phyloP scores from a whole-genome alignment of 306 rosid genomes.

The Prunus campanulata region DNA sequence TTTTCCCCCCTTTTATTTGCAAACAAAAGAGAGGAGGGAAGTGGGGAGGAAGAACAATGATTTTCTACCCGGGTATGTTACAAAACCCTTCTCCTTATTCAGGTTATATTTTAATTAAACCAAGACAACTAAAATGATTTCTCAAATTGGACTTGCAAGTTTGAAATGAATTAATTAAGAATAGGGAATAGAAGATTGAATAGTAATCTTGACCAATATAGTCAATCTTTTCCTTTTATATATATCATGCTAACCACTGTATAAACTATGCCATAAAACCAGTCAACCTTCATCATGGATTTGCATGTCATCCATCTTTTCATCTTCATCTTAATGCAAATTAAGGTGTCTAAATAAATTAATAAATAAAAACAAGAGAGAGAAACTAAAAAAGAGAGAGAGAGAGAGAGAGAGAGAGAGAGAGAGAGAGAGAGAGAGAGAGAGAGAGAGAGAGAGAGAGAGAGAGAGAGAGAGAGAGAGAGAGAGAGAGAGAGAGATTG shows the following conservation, averaged over 20 bases:
- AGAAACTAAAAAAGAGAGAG: background rate
- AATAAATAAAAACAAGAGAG: background rate
- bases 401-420: background rate
- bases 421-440: background rate
- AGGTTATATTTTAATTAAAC: background rate
- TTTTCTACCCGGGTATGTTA: too few relatives aligned
- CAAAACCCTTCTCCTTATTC: too few relatives aligned
- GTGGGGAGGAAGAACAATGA: too few relatives aligned
- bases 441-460: background rate
- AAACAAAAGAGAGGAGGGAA: too few relatives aligned
- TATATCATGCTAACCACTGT: too few relatives aligned
- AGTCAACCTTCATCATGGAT: background rate
- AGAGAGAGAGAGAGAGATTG: background rate
- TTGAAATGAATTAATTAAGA: background rate
- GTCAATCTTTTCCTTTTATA: too few relatives aligned
- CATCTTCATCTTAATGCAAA: background rate
- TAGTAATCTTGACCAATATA: too few relatives aligned
- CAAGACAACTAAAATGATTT: background rate
- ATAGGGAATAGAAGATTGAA: too few relatives aligned
- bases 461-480: background rate
- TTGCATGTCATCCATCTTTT: background rate
- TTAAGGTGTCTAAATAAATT: background rate
- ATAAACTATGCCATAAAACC: background rate
- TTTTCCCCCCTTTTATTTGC: too few relatives aligned
- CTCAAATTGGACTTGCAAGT: background rate